A percentile compares a stretch with the other conserved stretches of the same genome.
phyloP scores from a whole-genome alignment of 1,139 yeast genomes.

The Pneumocystis canis region DNA sequence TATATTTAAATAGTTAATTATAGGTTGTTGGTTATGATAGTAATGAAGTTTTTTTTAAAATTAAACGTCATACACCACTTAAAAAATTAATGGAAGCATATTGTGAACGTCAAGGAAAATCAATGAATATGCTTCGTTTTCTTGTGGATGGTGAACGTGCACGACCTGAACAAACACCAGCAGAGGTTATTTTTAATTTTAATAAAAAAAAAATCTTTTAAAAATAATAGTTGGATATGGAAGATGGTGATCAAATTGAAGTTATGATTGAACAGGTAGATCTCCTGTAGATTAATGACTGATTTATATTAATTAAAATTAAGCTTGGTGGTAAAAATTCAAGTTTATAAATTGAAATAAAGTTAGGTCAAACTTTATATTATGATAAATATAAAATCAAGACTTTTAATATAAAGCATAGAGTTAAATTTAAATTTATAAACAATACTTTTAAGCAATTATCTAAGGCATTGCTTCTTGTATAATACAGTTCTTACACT shows the following conservation, averaged over 20 bases:
- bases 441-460: no score
- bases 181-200: constrained; percentile 30
- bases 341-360: no score
- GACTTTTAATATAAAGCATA: no score
- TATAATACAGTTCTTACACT: no score
- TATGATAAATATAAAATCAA: no score
- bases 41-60: constrained; percentile 90
- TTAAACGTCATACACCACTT: constrained; percentile 82
- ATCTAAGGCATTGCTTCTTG: no score
- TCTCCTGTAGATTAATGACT: no score
- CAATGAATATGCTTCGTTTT: constrained; percentile 67
- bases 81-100: constrained; percentile 94
- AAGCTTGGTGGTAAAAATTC: background rate
- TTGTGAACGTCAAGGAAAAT: constrained; percentile 93
- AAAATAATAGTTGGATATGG: constrained; percentile 46
- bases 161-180: constrained; percentile 80
- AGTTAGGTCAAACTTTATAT: no score
- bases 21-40: background rate
- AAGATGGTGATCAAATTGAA: constrained; percentile 90
- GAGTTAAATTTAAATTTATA: no score
- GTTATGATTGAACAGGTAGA: constrained; percentile 80
- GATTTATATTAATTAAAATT: no score
- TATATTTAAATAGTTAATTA: background rate
- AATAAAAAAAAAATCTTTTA: background rate
- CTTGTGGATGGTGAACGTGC: constrained; percentile 88